Evolutionary conservation across 1,139 yeast species (phyloP), one percentile per base, ranked within the genome.

Genomic region (Kodamaea alishanica): DNA sequence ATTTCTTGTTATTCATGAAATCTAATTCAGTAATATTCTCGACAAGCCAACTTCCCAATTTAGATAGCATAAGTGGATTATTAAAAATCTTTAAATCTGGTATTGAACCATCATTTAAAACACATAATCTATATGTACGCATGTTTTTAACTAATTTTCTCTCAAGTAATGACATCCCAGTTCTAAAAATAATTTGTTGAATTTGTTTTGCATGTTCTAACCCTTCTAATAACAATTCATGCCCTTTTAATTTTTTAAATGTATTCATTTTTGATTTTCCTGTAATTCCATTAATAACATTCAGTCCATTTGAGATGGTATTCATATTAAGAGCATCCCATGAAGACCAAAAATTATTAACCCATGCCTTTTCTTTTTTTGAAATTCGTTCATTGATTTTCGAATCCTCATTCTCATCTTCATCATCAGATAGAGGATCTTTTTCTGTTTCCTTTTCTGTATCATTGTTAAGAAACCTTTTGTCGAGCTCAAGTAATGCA

Each of bases 11-110:
- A 36, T 55, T 57, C 38, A 59, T 47, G 36, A 70, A 66, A 47
- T 86, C 90, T 24, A 84, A 67, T 53, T 89, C 96, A 4, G 94
- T 85, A 52, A 92, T 84, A 46, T 88, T 85, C 56, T 92, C 98
- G 34, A 89, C 69, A 6, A 94, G 70, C 98, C 98, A 94, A 39
- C 81, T 76, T 0, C 97, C 97, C 24, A 94, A 66, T 50, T 95
- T 78, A 26, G 88, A 71, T 39, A 94, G 63, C 35, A 95, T 87
- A 43, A 92, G 65, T 3, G 98, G 98, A 58, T 92, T 94, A 47
- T 77, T 77, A 60, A 88, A 90, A 40, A 86, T 65, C 33, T 73
- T 77, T 31, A 88, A 66, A 54, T 88, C 95, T 1, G 95, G 95
- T 1, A 90, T 61, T 34, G 80, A 56, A 31, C 77, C 95, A 55